These are phyloP conservation scores for Acer campestre DNA, from an alignment of 345 rosid genomes.

Conservation along the genomic window DNA sequence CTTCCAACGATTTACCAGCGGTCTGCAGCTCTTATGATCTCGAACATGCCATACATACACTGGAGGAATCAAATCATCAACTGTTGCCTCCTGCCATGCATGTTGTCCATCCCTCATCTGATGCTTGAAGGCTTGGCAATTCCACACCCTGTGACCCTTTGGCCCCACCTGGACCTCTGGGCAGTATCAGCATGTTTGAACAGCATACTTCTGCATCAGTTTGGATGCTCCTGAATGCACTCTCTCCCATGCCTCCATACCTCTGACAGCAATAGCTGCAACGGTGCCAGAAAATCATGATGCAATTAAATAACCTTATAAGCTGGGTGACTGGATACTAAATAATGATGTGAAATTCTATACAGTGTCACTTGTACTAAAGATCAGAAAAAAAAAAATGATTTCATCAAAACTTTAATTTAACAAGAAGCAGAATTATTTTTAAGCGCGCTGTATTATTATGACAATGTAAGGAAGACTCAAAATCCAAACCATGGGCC, in stretches of 20 bases:
- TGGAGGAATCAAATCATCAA: conserved; percentile 51
- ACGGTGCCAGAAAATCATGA: not conserved
- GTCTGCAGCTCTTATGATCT: conserved; percentile 21
- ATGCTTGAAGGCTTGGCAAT: conserved; percentile 54
- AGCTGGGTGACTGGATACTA: not conserved
- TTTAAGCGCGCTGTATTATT: not conserved
- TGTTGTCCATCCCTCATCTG: conserved; percentile 69
- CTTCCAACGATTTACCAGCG: conserved; percentile 42
- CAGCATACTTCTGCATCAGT: conserved; percentile 45
- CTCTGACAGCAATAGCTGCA: conserved; percentile 33
- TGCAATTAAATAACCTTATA: not conserved
- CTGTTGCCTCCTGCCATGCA: conserved; percentile 57
- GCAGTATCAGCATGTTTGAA: conserved; percentile 57
- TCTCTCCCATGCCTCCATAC: conserved; percentile 46
- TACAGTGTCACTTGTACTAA: not conserved
- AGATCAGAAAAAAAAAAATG: conserved; percentile 7
- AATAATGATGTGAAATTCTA: not conserved
- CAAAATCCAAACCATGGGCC: not conserved
- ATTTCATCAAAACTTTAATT: not conserved
- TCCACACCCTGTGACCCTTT: conserved; percentile 54
- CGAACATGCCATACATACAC: conserved; percentile 52
- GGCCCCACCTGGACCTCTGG: conserved; percentile 53
- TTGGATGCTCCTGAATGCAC: conserved; percentile 42
- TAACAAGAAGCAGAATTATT: not conserved
- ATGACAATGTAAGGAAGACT: not conserved